Conservation (phyloP, 805 yeast genomes). For the Kluyveromyces lactis region DNA sequence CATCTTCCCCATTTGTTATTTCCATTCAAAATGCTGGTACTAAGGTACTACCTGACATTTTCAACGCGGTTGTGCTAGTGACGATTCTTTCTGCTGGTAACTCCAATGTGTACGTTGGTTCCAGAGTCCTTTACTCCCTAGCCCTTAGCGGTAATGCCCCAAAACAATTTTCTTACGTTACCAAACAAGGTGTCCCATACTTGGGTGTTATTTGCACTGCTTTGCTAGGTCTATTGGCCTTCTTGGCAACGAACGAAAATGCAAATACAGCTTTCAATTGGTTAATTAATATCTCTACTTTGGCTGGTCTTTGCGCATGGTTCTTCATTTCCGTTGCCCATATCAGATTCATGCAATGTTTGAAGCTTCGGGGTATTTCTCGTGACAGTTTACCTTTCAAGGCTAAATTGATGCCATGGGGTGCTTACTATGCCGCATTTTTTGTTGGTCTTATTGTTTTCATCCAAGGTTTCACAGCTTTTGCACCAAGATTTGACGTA, state of each 20-base stretch:
- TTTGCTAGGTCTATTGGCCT: conserved; percentile 50
- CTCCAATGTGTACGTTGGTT: conserved; percentile 66
- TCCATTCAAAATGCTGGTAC: conserved; percentile 64
- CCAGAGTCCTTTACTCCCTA: conserved; percentile 57
- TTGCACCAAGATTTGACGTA: conserved; percentile 45
- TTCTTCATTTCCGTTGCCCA: conserved; percentile 51
- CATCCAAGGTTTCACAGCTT: conserved; percentile 61
- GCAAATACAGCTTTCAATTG: conserved; percentile 55
- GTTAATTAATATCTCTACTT: conserved; percentile 59
- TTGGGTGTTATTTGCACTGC: conserved; percentile 48
- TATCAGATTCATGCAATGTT: conserved; percentile 52
- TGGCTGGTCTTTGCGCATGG: conserved; percentile 65
- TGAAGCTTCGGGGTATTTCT: conserved; percentile 51
- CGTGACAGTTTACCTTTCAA: conserved; percentile 61
- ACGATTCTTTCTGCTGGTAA: conserved; percentile 73
- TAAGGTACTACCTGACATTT: conserved; percentile 54
- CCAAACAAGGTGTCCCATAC: conserved; percentile 52
- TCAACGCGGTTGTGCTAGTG: conserved; percentile 60
- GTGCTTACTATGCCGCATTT: conserved; percentile 52
- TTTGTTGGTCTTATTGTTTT: conserved; percentile 48
- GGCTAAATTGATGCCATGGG: conserved; percentile 55
- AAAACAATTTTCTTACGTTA: conserved; percentile 43
- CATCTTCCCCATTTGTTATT: conserved; percentile 60
- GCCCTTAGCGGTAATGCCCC: conserved; percentile 57
- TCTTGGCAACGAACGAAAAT: conserved; percentile 40